phyloP scores from a whole-genome alignment of 225 moss, liverwort and hornwort genomes.

The Ulota crispa region DNA sequence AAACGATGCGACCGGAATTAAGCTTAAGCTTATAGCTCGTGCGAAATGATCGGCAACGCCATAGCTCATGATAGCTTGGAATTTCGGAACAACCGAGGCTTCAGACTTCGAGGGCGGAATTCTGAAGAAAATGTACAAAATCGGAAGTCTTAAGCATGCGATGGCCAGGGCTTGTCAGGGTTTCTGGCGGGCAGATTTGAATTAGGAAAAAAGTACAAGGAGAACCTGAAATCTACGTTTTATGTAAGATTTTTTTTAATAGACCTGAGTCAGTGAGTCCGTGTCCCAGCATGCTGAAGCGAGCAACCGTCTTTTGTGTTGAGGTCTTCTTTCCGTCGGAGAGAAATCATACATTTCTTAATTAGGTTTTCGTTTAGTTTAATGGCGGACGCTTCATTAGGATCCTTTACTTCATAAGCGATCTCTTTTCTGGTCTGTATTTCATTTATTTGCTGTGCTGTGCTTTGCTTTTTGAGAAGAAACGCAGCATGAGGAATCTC shows the following conservation, averaged over 20 bases:
- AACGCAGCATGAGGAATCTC: background rate
- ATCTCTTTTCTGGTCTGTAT: background rate
- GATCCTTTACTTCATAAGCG: background rate
- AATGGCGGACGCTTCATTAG: background rate
- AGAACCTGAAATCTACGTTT: background rate
- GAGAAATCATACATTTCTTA: background rate
- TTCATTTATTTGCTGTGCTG: background rate
- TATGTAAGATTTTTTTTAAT: background rate
- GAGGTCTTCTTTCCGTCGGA: background rate
- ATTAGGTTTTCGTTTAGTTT: background rate
- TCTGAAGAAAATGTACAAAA: too few relatives aligned
- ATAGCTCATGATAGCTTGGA: background rate
- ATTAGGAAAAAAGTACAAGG: background rate
- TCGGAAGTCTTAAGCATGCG: background rate
- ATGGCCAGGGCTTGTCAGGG: too few relatives aligned
- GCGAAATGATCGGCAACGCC: background rate
- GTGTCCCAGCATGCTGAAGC: constrained; percentile 8
- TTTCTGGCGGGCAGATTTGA: background rate
- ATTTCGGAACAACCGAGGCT: background rate
- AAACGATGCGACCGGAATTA: background rate
- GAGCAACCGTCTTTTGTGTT: constrained; percentile 5
- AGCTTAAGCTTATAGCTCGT: too few relatives aligned
- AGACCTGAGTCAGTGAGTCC: background rate
- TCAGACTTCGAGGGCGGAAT: background rate
- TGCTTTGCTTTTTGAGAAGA: background rate